Evolutionary conservation across 1,284 basidiomycete species (phyloP).

Genomic region (Pseudozyma sp.): DNA sequence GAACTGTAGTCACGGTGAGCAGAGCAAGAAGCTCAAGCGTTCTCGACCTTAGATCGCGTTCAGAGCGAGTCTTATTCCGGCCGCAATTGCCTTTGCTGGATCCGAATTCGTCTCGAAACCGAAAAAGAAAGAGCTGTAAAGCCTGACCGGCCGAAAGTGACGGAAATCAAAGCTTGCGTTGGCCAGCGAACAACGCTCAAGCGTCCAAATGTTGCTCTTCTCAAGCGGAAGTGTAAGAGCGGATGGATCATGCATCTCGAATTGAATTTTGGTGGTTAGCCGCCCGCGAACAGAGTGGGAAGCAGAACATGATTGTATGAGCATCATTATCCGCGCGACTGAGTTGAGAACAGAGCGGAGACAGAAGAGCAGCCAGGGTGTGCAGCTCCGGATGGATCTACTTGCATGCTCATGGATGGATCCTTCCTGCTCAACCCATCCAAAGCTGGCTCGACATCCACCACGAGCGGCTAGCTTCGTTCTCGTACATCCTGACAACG

Average conservation of each 20-base stretch:
- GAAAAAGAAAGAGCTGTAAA: too few species aligned
- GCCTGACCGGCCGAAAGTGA: neutral
- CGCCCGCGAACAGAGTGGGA: too few species aligned
- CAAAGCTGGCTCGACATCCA: constrained; percentile 2
- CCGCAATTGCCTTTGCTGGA: constrained; percentile 20
- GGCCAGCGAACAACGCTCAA: too few species aligned
- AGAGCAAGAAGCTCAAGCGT: too few species aligned
- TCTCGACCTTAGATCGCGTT: neutral
- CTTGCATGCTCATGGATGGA: constrained; percentile 1
- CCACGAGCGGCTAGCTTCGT: neutral
- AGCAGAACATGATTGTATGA: too few species aligned
- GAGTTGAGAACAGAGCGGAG: neutral
- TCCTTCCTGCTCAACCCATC: constrained; percentile 1
- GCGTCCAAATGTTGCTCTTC: too few species aligned
- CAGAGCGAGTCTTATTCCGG: constrained; percentile 37
- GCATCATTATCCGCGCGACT: neutral
- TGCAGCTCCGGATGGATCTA: constrained; percentile 2
- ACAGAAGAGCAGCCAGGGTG: neutral
- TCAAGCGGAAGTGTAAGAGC: too few species aligned
- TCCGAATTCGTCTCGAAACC: constrained; percentile 1
- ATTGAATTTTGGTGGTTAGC: too few species aligned
- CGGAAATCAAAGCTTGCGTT: too few species aligned
- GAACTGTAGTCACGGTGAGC: too few species aligned
- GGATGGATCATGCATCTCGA: too few species aligned
- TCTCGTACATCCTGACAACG: too few species aligned